phyloP scores from a whole-genome alignment of 2,329 filamentous ascomycete species.

The Sclerotinia minor region DNA sequence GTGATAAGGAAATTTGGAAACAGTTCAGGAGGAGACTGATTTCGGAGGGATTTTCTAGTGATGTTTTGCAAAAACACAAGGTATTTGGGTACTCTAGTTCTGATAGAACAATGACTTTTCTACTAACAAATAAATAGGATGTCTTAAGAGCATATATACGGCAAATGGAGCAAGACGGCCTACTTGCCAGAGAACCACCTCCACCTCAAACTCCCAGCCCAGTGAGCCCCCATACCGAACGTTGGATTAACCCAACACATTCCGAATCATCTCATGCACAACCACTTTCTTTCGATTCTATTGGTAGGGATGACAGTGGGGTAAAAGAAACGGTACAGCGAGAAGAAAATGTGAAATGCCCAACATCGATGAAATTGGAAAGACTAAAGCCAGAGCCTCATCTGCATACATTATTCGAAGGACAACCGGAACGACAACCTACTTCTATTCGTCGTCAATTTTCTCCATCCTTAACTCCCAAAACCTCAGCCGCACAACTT shows the following conservation, averaged over 20 bases:
- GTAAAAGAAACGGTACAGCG: conserved; percentile 36
- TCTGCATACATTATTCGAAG: conserved; percentile 11
- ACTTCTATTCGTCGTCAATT: not conserved
- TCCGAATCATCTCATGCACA: conserved; percentile 17
- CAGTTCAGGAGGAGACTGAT: conserved; percentile 60
- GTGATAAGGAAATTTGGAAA: conserved; percentile 57
- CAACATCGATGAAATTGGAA: conserved; percentile 38
- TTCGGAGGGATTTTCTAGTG: conserved; percentile 57
- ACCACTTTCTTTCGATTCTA: conserved; percentile 34
- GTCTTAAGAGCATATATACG: conserved; percentile 61
- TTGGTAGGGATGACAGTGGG: conserved; percentile 28
- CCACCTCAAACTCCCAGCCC: conserved; percentile 39
- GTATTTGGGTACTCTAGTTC: conserved; percentile 42
- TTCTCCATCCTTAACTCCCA: conserved; percentile 1
- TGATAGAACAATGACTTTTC: not conserved
- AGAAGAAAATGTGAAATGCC: conserved; percentile 42
- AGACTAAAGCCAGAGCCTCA: conserved; percentile 33
- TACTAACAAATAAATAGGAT: conserved; percentile 47
- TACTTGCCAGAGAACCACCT: conserved; percentile 50
- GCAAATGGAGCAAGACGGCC: conserved; percentile 56
- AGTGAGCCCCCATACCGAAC: conserved; percentile 30
- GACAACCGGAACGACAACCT: not conserved
- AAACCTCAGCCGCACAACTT: conserved; percentile 6
- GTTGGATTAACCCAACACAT: conserved; percentile 34
- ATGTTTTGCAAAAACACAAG: conserved; percentile 58